Percentiles rank a stretch among this genome's conserved stretches.
Conservation (phyloP, 129 eudicot species). For the Pseudognaphalium luteoalbum region DNA sequence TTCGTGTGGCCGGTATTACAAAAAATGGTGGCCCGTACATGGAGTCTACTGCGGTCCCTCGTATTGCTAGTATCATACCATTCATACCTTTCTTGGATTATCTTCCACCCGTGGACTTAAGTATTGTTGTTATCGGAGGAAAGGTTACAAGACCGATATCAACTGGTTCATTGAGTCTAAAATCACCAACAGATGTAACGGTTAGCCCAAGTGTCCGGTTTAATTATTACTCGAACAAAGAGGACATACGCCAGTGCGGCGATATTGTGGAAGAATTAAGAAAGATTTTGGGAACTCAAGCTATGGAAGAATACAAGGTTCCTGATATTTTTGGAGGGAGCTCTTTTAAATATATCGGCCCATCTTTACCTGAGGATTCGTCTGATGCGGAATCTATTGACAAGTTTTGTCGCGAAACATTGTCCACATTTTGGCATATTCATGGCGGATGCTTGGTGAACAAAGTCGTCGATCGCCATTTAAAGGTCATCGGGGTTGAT, state of each 20-base stretch:
- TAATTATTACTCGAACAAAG: background rate
- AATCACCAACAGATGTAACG: background rate
- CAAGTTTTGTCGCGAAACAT: background rate
- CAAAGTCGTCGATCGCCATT: slow-evolving; percentile 27
- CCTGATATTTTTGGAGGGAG: background rate
- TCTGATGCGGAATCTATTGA: background rate
- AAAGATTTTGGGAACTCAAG: background rate
- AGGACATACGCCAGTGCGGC: slow-evolving; percentile 4
- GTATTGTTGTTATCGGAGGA: background rate
- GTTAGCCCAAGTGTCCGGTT: slow-evolving; percentile 11
- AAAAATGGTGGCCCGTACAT: slow-evolving; percentile 6
- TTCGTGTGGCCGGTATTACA: slow-evolving; percentile 27
- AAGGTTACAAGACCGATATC: background rate
- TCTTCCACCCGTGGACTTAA: slow-evolving; percentile 14
- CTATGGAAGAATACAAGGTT: slow-evolving; percentile 11
- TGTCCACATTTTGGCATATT: slow-evolving; percentile 15
- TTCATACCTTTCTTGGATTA: slow-evolving; percentile 6
- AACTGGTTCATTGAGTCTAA: background rate
- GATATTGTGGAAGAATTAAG: background rate
- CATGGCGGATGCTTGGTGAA: slow-evolving; percentile 32
- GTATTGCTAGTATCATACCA: background rate
- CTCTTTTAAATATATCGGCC: background rate
- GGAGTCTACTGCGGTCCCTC: slow-evolving; percentile 1
- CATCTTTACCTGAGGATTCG: slow-evolving; percentile 6
- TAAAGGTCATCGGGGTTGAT: slow-evolving; percentile 24